Base-by-base conservation (phyloP, 352 stramenopile species). In the Discostella stelligera region DNA sequence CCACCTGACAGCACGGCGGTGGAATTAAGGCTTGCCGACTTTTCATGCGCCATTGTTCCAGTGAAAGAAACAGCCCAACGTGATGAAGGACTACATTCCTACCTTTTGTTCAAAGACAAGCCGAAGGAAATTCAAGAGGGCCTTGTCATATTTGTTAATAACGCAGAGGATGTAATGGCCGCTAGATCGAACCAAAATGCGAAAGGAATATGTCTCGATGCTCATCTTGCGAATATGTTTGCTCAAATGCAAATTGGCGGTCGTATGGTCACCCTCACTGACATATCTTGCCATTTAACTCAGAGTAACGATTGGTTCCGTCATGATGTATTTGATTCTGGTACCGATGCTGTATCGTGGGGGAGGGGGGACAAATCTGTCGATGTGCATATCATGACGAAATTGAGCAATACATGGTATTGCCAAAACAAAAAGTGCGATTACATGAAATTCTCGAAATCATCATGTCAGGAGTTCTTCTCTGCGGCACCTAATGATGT, bases 111-210 rank as follows among this genome's bases (percentile, higher is more conserved):
- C 37, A 23, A 62, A 21, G 73, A 80, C 30, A 14, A 55, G 18
- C 37, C 58, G 8, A 30, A 64, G 3, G 14, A 58, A 41, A 53
- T 66, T 23, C 73, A 71, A 30, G 54, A 55, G 32, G 48, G 59
- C 16, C 66, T 80, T 13, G 66, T 80, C 27, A 48, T 76, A 25
- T 80, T 80, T 60, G 23, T 44, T 16, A 80, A 80, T 58, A 80
- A 80, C 64, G 66, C 66, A 9, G 52, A 58, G 30, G 73, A 68
- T 21, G 60, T 80, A n/a, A 76, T 80, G 37, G 73, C 30, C 14
- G 21, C 49, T 13, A 55, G 73, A 63, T 62, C 65, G 8, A 70
- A 69, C 37, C 54, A 79, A 14, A 41, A 54, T 20, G 71, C 23
- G 18, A 50, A n/a, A n/a, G 21, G 53, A 23, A 20, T 39, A 39